phyloP scores from a whole-genome alignment of 805 yeast species.

The Starmera dryadoides region DNA sequence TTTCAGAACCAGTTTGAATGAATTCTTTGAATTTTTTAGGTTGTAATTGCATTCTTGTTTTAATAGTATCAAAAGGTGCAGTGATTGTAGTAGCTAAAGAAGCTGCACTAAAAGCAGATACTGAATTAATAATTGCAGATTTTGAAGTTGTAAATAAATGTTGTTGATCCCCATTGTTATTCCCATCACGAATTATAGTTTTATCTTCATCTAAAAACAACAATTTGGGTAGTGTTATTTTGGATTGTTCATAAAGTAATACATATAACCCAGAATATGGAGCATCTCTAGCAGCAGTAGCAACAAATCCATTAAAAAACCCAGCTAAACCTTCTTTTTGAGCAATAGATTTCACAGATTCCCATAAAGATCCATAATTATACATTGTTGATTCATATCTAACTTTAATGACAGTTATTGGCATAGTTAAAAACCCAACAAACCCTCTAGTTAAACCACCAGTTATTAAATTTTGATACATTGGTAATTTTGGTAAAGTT shows the following conservation, averaged over 20 bases:
- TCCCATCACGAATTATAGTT: conserved; percentile 10
- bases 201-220: conserved; percentile 13
- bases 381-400: conserved; percentile 81
- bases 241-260: conserved; percentile 72
- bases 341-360: conserved; percentile 54
- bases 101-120: conserved; percentile 78
- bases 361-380: conserved; percentile 53
- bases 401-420: conserved; percentile 84
- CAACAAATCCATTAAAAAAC: conserved; percentile 81
- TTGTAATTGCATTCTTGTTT: conserved; percentile 81
- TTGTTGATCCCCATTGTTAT: too few relatives aligned
- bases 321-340: conserved; percentile 48
- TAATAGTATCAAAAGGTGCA: conserved; percentile 92
- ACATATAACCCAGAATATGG: conserved; percentile 96
- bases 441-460: conserved; percentile 76
- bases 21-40: conserved; percentile 39
- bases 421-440: conserved; percentile 90
- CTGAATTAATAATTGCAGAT: conserved; percentile 57
- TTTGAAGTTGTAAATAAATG: conserved; percentile 24
- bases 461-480: conserved; percentile 58
- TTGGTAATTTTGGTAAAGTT: conserved; percentile 65
- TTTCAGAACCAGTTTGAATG: conserved; percentile 29
- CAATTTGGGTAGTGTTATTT: conserved; percentile 43
- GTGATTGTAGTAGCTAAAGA: conserved; percentile 76
- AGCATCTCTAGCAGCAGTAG: conserved; percentile 85